Evolutionary conservation across 192 early-diverging fungal genomes (phyloP).

Genomic region (Physocladia obscura): DNA sequence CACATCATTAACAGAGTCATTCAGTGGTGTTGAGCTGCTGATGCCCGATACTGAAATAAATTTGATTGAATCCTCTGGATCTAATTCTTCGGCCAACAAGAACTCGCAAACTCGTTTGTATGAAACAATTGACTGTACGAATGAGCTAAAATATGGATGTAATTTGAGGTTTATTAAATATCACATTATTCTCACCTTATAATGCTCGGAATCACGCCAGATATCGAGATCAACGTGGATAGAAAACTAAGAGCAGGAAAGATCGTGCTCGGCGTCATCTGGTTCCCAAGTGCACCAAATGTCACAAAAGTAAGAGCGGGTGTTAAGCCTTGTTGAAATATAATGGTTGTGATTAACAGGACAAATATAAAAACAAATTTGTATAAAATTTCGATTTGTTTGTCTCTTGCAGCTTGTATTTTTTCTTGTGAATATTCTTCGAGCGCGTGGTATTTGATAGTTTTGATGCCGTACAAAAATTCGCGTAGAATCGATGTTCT

Average conservation of each 20-base stretch:
- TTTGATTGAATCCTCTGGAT: neutral
- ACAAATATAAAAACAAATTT: neutral
- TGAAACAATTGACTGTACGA: constrained; percentile 20
- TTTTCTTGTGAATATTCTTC: constrained; percentile 3
- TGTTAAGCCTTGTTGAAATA: neutral
- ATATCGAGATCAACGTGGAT: constrained; percentile 50
- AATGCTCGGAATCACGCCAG: constrained; percentile 44
- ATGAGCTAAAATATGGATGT: neutral
- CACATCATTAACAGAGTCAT: neutral
- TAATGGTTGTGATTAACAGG: neutral
- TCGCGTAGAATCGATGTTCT: neutral
- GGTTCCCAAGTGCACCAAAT: constrained; percentile 14
- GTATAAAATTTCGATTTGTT: neutral
- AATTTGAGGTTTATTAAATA: neutral
- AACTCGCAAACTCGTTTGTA: constrained; percentile 32
- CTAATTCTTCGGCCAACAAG: constrained; percentile 28
- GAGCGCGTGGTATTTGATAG: constrained; percentile 19
- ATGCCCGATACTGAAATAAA: no score
- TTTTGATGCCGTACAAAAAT: neutral
- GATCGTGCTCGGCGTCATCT: constrained; percentile 49
- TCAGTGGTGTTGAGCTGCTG: neutral
- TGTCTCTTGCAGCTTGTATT: neutral
- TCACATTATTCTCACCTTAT: constrained; percentile 20
- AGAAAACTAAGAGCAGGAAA: constrained; percentile 61
- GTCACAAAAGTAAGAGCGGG: constrained; percentile 16